Conservation (phyloP, 1,284 basidiomycete species). For the Fomitopsis betulina region DNA sequence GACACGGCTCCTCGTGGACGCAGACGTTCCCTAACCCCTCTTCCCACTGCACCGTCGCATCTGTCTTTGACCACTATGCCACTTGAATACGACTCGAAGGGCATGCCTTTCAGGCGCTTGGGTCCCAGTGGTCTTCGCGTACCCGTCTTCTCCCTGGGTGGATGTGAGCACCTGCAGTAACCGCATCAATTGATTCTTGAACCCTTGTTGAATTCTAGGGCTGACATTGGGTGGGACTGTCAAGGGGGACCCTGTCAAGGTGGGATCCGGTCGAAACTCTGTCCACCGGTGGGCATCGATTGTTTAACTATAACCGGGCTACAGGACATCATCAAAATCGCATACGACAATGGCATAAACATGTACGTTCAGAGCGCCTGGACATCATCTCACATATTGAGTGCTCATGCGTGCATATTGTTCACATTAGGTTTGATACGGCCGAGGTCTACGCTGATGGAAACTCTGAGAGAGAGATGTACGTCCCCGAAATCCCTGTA, state of each 20-base stretch:
- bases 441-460: constrained; percentile 70
- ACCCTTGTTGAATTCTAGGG: constrained; percentile 33
- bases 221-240: constrained; percentile 69
- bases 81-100: constrained; percentile 51
- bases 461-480: constrained; percentile 68
- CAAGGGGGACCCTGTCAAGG: constrained; percentile 68
- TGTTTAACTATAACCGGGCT: too few species aligned
- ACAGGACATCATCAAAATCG: constrained; percentile 59
- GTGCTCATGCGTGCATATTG: neutral
- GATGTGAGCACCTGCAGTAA: constrained; percentile 47
- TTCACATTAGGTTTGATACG: constrained; percentile 42
- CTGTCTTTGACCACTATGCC: constrained; percentile 1
- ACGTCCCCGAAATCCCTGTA: constrained; percentile 17
- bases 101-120: constrained; percentile 72
- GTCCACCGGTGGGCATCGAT: neutral
- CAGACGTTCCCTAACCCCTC: neutral
- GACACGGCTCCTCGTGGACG: too few species aligned
- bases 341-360: constrained; percentile 66
- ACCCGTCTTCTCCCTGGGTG: constrained; percentile 75
- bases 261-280: constrained; percentile 18
- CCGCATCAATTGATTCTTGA: neutral
- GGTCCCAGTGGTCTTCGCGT: constrained; percentile 74
- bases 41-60: neutral
- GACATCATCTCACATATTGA: neutral
- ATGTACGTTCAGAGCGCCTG: constrained; percentile 36